Evolutionary conservation across 768 basidiomycete species (phyloP).

Genomic region (Boletus patriciae): DNA sequence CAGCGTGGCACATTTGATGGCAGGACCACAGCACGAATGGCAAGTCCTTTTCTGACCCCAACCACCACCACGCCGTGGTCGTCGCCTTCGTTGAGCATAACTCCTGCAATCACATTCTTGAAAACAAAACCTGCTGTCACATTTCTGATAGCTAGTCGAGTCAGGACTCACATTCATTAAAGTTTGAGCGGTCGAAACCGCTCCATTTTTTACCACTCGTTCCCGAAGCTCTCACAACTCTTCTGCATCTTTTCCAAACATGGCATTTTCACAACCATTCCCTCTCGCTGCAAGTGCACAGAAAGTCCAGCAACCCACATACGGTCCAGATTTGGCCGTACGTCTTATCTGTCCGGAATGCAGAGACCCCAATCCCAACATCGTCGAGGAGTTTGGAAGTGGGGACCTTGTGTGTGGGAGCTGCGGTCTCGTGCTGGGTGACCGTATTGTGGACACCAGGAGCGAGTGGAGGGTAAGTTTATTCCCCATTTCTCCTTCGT

Average conservation of each 20-base stretch:
- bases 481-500: constrained; percentile 15
- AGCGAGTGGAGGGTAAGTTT: constrained; percentile 93
- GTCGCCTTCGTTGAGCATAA: constrained; percentile 13
- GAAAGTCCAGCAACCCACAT: constrained; percentile 56
- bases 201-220: constrained; percentile 16
- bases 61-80: constrained; percentile 26
- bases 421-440: constrained; percentile 93
- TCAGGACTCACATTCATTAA: constrained; percentile 29
- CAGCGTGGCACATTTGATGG: constrained; percentile 21
- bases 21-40: constrained; percentile 8
- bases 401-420: constrained; percentile 95
- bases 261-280: constrained; percentile 80
- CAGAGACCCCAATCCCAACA: constrained; percentile 88
- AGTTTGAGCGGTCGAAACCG: constrained; percentile 15
- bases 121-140: constrained; percentile 5
- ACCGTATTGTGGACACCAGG: constrained; percentile 94
- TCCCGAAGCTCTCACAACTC: constrained; percentile 20
- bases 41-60: constrained; percentile 16
- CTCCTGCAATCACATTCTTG: constrained; percentile 11
- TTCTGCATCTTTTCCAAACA: constrained; percentile 17
- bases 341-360: constrained; percentile 96
- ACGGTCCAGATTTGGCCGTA: constrained; percentile 81
- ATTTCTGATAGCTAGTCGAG: constrained; percentile 20
- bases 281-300: constrained; percentile 61
- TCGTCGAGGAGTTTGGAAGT: constrained; percentile 96